Conservation (phyloP, 2,329 filamentous ascomycete species). For the Sclerotinia borealis region DNA sequence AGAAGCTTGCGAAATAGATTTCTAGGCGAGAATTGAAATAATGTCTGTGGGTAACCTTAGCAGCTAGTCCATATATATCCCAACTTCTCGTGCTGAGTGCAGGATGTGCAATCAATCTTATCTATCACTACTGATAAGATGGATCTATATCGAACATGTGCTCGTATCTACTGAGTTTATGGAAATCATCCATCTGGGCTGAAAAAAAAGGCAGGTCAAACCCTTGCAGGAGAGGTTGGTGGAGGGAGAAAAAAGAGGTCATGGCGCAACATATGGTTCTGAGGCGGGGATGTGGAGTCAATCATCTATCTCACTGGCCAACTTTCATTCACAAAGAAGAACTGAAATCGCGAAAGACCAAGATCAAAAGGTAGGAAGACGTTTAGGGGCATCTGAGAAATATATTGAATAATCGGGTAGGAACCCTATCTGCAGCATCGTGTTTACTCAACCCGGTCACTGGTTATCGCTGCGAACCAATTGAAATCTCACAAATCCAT, state of each 20-base stretch:
- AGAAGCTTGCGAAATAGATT: background rate
- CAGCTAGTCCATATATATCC: background rate
- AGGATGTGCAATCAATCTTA: background rate
- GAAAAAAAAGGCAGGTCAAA: background rate
- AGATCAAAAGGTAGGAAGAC: background rate
- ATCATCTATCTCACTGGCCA: background rate
- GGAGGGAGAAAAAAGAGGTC: constrained; percentile 1
- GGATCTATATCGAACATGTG: background rate
- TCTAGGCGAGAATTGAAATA: background rate
- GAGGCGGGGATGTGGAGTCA: background rate
- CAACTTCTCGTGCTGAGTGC: background rate
- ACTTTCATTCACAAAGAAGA: background rate
- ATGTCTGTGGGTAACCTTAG: background rate
- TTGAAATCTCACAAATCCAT: background rate
- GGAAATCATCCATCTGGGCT: background rate
- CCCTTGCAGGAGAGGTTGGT: background rate
- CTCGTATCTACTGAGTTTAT: background rate
- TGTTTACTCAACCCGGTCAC: background rate
- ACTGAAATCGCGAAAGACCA: background rate
- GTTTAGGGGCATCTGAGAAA: background rate
- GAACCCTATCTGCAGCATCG: background rate
- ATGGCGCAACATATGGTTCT: background rate
- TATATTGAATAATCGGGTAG: background rate
- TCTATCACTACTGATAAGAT: background rate
- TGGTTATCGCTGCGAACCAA: background rate